phyloP scores from a whole-genome alignment of 805 yeast genomes.

The Barnettozyma siamensis region DNA sequence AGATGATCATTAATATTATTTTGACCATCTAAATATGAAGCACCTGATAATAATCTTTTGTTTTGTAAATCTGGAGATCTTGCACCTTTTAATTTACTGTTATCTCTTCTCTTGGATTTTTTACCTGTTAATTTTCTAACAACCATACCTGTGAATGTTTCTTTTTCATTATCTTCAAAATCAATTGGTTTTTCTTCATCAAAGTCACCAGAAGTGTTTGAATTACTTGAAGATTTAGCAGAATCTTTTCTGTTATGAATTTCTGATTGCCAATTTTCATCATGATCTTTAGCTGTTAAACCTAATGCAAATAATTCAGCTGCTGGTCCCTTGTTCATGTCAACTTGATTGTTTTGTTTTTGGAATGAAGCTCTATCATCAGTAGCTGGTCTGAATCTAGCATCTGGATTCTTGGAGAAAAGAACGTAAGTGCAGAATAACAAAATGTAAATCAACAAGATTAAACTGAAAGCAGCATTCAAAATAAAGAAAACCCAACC shows the following conservation, averaged over 20 bases:
- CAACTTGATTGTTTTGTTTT: conserved; percentile 28
- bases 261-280: conserved; percentile 66
- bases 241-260: conserved; percentile 20
- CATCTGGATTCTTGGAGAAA: conserved; percentile 80
- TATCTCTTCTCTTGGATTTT: conserved; percentile 14
- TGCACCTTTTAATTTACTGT: conserved; percentile 11
- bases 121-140: conserved; percentile 37
- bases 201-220: conserved; percentile 15
- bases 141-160: conserved; percentile 37
- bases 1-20: too few species aligned
- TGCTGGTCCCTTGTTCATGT: conserved; percentile 28
- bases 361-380: conserved; percentile 94
- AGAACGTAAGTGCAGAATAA: conserved; percentile 58
- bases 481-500: conserved; percentile 85
- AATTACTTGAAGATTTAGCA: conserved; percentile 10
- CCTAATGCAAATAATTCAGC: conserved; percentile 70
- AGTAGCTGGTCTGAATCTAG: conserved; percentile 79
- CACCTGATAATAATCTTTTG: conserved; percentile 13
- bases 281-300: conserved; percentile 75
- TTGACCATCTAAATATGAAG: conserved; percentile 3
- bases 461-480: conserved; percentile 82
- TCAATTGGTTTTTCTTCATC: conserved; percentile 25
- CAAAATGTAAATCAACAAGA: conserved; percentile 65
- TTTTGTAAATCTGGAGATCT: conserved; percentile 12
- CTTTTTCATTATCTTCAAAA: conserved; percentile 30